Conservation (phyloP, 2,329 filamentous ascomycete genomes). For the Dothideomycetes sp. region DNA sequence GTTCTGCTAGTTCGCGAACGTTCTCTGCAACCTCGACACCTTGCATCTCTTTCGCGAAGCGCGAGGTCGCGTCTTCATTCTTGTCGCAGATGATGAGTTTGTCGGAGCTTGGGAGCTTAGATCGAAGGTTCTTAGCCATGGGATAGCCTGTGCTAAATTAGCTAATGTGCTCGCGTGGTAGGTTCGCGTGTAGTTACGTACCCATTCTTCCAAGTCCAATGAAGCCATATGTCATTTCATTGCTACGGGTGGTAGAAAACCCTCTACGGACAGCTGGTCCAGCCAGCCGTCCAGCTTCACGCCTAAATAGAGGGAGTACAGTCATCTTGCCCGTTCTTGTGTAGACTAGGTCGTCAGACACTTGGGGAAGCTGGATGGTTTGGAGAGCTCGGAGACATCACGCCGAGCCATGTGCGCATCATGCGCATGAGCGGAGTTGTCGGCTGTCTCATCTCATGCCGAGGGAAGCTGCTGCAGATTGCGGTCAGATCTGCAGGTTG, state of each 20-base stretch:
- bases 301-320: conserved; percentile 5
- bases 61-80: conserved; percentile 44
- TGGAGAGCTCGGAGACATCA: background rate
- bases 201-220: conserved; percentile 41
- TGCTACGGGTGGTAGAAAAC: conserved; percentile 31
- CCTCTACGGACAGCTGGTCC: conserved; percentile 21
- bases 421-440: background rate
- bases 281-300: conserved; percentile 7
- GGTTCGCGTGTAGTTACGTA: conserved; percentile 18
- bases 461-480: background rate
- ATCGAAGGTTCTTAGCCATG: conserved; percentile 61
- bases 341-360: too few relatives aligned
- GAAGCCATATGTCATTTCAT: conserved; percentile 38
- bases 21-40: conserved; percentile 46
- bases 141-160: conserved; percentile 45
- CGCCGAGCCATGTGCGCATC: background rate
- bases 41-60: conserved; percentile 45
- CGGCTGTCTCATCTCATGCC: background rate
- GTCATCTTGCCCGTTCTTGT: background rate
- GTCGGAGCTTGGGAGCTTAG: conserved; percentile 53
- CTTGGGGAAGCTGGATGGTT: background rate
- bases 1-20: conserved; percentile 53
- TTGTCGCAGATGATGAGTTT: conserved; percentile 55
- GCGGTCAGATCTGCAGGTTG: background rate
- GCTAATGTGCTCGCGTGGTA: conserved; percentile 9